These are phyloP conservation scores for Lactarius tabidus DNA, from an alignment of 768 basidiomycete genomes.

Conservation along the genomic window DNA sequence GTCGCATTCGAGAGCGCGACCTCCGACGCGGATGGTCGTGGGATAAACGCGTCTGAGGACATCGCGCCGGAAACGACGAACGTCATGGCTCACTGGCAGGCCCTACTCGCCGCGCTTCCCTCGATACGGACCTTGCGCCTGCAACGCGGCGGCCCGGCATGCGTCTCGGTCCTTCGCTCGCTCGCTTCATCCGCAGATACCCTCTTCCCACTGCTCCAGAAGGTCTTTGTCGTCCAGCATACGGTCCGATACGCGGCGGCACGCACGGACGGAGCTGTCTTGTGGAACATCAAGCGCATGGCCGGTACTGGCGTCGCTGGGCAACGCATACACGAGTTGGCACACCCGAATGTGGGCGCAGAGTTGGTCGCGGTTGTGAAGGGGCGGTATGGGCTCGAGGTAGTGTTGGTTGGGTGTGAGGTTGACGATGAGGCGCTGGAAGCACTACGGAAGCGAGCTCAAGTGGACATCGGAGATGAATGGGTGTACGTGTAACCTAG, in stretches of 20 bases:
- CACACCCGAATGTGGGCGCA: neutral
- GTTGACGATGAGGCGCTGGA: conserved; percentile 10
- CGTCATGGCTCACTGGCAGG: conserved; percentile 1
- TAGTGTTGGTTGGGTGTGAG: conserved; percentile 8
- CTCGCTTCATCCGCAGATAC: neutral
- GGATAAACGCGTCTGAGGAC: neutral
- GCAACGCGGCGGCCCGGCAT: neutral
- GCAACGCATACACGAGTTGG: neutral
- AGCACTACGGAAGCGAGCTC: conserved; percentile 5
- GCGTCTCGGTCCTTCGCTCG: neutral
- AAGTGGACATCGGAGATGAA: conserved; percentile 14
- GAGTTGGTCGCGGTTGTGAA: conserved; percentile 14
- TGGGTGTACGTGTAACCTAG: conserved; percentile 14
- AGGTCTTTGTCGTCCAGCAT: conserved; percentile 3
- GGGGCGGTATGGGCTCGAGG: conserved; percentile 9
- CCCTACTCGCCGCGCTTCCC: neutral
- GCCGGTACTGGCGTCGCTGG: neutral
- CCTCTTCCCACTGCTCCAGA: conserved; percentile 16
- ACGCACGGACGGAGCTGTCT: neutral
- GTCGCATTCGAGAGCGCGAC: neutral
- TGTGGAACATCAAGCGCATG: conserved; percentile 16
- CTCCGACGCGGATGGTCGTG: neutral
- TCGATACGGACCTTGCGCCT: conserved; percentile 6
- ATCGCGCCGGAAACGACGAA: neutral
- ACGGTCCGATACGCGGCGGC: neutral